These are phyloP conservation scores for Phylloporus sp. DNA, from an alignment of 1,284 basidiomycete genomes.

Conservation along the genomic window DNA sequence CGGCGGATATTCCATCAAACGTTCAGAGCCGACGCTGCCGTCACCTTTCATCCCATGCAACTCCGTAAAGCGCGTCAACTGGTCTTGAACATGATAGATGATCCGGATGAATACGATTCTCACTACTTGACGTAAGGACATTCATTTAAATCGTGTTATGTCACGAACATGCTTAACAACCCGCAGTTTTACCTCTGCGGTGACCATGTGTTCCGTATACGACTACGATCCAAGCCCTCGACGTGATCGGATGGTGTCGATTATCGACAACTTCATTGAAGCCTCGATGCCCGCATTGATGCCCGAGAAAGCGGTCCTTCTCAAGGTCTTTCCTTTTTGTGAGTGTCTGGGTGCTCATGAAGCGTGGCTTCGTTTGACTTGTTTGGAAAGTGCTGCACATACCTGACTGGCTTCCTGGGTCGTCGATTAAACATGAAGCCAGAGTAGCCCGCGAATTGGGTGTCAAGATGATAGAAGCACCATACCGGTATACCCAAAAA, in stretches of 20 bases:
- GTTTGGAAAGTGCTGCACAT: conserved; percentile 13
- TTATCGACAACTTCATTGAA: not conserved
- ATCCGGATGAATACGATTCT: conserved; percentile 6
- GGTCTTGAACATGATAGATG: conserved; percentile 11
- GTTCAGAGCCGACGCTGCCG: not conserved
- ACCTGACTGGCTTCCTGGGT: conserved; percentile 23
- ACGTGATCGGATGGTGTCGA: conserved; percentile 20
- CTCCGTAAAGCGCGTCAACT: conserved; percentile 13
- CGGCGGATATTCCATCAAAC: conserved; percentile 11
- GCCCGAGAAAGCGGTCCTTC: conserved; percentile 5
- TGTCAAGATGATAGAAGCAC: conserved; percentile 7
- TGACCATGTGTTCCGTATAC: conserved; percentile 24
- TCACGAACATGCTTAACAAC: not conserved
- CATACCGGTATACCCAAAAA: conserved; percentile 19
- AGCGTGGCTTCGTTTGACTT: no score
- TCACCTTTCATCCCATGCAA: conserved; percentile 5
- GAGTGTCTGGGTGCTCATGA: conserved; percentile 4
- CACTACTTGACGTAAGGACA: conserved; percentile 12
- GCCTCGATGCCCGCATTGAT: not conserved
- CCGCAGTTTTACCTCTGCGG: conserved; percentile 19
- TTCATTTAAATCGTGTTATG: not conserved
- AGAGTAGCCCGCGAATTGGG: not conserved
- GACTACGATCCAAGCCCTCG: conserved; percentile 21
- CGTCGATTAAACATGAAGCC: conserved; percentile 9
- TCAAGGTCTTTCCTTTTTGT: conserved; percentile 23